Percentiles rank a stretch among this genome's conserved stretches.
phyloP scores from a whole-genome alignment of 148 eudicot species.

The Vaccinium corymbosum region DNA sequence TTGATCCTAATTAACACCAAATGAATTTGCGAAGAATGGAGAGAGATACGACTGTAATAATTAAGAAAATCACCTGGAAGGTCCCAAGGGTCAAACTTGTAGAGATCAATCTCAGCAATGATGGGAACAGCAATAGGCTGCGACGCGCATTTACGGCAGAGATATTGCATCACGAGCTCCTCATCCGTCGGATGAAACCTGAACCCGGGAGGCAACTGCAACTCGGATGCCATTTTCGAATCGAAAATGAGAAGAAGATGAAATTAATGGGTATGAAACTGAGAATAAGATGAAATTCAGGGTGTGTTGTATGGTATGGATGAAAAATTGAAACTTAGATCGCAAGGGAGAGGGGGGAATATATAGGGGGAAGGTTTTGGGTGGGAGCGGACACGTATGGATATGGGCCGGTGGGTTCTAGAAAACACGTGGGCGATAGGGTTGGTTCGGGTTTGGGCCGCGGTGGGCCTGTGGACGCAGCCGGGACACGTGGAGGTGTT shows the following conservation, averaged over 20 bases:
- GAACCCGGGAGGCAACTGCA: slow-evolving; percentile 43
- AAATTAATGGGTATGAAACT: too few species aligned
- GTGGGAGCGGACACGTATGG: slow-evolving; percentile 17
- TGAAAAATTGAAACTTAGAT: slow-evolving; percentile 24
- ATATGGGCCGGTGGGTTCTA: slow-evolving; percentile 12
- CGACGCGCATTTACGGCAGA: slow-evolving; percentile 35
- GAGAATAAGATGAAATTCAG: too few species aligned
- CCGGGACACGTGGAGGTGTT: slow-evolving; percentile 25
- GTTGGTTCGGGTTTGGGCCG: background rate
- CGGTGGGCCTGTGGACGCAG: slow-evolving; percentile 1
- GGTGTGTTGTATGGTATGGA: too few species aligned
- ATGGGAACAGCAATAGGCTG: slow-evolving; percentile 39
- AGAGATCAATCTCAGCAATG: slow-evolving; percentile 40
- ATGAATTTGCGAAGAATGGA: too few species aligned
- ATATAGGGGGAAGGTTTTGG: slow-evolving; percentile 17
- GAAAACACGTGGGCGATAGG: slow-evolving; percentile 33
- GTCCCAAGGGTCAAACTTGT: slow-evolving; percentile 46
- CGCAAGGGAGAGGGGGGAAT: slow-evolving; percentile 24
- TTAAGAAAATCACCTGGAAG: slow-evolving; percentile 34
- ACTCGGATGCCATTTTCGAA: slow-evolving; percentile 20
- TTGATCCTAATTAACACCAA: too few species aligned
- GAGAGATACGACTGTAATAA: too few species aligned
- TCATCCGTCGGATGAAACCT: slow-evolving; percentile 50
- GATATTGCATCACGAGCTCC: slow-evolving; percentile 46
- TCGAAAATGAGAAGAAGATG: too few species aligned